Evolutionary conservation across 768 basidiomycete species (phyloP), one percentile per base, ranked within the genome.

Genomic region (Lentinula sp.): DNA sequence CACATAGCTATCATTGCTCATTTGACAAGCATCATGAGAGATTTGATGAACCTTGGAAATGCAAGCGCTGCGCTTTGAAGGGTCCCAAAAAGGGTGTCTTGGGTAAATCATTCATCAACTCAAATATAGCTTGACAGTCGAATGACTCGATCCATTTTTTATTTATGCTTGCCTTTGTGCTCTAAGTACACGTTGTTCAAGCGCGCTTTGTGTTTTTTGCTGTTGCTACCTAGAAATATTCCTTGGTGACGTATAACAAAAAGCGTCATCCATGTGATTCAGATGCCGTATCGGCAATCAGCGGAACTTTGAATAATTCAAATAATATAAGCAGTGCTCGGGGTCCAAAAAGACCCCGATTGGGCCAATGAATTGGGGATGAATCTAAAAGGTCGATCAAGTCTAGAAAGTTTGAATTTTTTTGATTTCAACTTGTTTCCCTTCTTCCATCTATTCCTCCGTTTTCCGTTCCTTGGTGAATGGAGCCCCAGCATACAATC

Each of bases 361-460:
- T 55, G 39, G 49, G 43, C 48, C 28, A 62, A 58, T 46, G 40
- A 62, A 57, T 62, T 42, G n/a, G n/a, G 46, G 46, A 23, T 23
- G 46, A 48, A 48, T 48, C 50, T 51, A 51, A 51, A 51, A 51
- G 50, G 50, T 51, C 50, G 50, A 51, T 51, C 50, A 51, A 51
- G 34, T 51, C 37, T 56, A 23, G 39, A 56, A 56, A 40, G 23
- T 42, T 48, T 48, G 46, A 54, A 35, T 54, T 51, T 57, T 28
- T 64, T 56, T 43, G 40, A 56, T 56, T 48, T 62, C 59, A 46
- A 60, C 40, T 59, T 58, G 53, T 50, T 62, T 67, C 67, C 69
- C 65, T 63, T 62, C 62, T 69, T 67, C 67, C 68, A 67, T 65
- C 64, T 68, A 70, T 67, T 61, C 65, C 65, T 65, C 64, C 65